Evolutionary conservation across 2,329 filamentous ascomycete species (phyloP).

Genomic region (Colletotrichum melonis): DNA sequence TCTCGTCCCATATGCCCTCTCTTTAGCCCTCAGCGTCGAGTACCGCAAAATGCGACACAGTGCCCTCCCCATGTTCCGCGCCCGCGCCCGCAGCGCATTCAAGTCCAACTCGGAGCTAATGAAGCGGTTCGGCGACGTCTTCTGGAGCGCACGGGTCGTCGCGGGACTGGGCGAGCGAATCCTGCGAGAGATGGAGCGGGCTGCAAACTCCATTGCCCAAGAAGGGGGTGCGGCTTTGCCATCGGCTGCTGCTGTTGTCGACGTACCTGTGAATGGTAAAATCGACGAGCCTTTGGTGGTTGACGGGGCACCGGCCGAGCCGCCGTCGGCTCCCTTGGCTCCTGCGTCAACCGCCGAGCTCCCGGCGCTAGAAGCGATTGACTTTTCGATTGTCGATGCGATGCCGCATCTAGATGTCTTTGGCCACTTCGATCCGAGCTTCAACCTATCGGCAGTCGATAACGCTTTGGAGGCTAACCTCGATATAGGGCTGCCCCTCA

Average conservation of each 20-base stretch:
- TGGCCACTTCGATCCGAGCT: constrained; percentile 65
- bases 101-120: constrained; percentile 65
- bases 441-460: constrained; percentile 65
- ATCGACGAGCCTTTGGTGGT: not conserved
- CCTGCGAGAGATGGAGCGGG: constrained; percentile 66
- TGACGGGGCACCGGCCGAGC: constrained; percentile 32
- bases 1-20: constrained; percentile 71
- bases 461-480: constrained; percentile 65
- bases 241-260: constrained; percentile 9
- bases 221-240: constrained; percentile 15
- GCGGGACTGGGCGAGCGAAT: constrained; percentile 66
- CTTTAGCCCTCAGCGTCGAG: constrained; percentile 69
- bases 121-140: constrained; percentile 64
- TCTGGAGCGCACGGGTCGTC: constrained; percentile 67
- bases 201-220: constrained; percentile 55
- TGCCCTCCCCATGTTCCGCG: constrained; percentile 67
- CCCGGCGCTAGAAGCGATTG: constrained; percentile 44
- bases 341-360: constrained; percentile 25
- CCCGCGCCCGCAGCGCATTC: constrained; percentile 65
- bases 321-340: not conserved
- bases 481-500: constrained; percentile 64
- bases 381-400: constrained; percentile 55
- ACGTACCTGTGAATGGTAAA: not conserved
- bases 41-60: constrained; percentile 74
- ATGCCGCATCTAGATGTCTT: constrained; percentile 65